A percentile compares a stretch with the other conserved stretches of the same genome.
phyloP scores from a whole-genome alignment of 2,329 filamentous ascomycete species.

The Thielaviopsis musarum region DNA sequence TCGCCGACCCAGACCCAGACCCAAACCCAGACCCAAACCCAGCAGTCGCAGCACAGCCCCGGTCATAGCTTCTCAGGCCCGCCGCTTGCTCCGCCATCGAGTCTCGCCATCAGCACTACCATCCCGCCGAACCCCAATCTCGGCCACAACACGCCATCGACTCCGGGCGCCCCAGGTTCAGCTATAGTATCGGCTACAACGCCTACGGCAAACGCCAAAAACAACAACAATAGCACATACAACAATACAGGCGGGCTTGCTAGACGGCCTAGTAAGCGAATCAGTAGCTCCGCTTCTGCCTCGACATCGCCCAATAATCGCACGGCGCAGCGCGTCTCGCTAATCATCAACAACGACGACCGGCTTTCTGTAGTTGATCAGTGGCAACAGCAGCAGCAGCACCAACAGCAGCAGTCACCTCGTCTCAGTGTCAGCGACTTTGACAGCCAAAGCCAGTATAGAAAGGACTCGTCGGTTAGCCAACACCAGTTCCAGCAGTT shows the following conservation, averaged over 20 bases:
- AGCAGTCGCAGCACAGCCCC: neutral
- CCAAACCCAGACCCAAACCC: slow-evolving; percentile 3
- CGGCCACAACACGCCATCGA: neutral
- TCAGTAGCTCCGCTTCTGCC: slow-evolving; percentile 28
- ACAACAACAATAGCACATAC: slow-evolving; percentile 32
- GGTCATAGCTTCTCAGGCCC: neutral
- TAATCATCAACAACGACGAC: slow-evolving; percentile 12
- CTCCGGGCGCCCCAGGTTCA: neutral
- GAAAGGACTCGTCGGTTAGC: slow-evolving; percentile 9
- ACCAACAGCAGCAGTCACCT: slow-evolving; percentile 12
- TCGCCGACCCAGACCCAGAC: neutral
- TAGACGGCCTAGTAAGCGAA: slow-evolving; percentile 40
- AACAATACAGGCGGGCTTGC: slow-evolving; percentile 31
- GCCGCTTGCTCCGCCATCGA: neutral
- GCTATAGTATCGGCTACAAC: neutral
- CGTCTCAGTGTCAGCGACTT: slow-evolving; percentile 27
- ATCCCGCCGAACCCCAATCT: neutral
- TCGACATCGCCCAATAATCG: slow-evolving; percentile 17
- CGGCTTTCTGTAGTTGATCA: slow-evolving; percentile 13
- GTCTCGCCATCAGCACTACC: neutral
- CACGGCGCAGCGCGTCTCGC: slow-evolving; percentile 9
- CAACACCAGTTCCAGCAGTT: slow-evolving; percentile 19
- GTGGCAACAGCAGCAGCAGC: slow-evolving; percentile 11
- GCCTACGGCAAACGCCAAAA: neutral
- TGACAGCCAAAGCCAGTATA: slow-evolving; percentile 19